Percentiles rank a stretch among this genome's conserved stretches.
phyloP scores from a whole-genome alignment of 306 rosid genomes.

The Inga oerstediana region DNA sequence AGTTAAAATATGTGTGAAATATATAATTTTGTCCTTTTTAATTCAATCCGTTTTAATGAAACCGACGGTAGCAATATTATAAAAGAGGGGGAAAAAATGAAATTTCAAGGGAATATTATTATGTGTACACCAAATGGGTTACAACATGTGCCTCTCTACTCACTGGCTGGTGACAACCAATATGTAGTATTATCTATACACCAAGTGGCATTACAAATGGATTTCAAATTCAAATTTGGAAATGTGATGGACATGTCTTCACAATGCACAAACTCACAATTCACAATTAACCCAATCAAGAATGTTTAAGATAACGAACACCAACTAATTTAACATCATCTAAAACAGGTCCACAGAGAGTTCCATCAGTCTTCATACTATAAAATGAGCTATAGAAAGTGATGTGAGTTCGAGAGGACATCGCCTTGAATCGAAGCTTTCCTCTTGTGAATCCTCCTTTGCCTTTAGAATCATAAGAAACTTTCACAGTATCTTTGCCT shows the following conservation, averaged over 20 bases:
- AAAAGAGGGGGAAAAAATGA: too few relatives aligned
- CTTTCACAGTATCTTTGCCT: slow-evolving; percentile 47
- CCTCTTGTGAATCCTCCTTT: slow-evolving; percentile 61
- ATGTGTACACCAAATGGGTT: not conserved
- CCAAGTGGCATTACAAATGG: not conserved
- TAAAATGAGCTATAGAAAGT: slow-evolving; percentile 67
- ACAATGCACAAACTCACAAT: not conserved
- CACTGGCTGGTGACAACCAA: not conserved
- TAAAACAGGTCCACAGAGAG: slow-evolving; percentile 78
- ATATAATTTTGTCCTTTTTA: not conserved
- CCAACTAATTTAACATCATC: slow-evolving; percentile 73
- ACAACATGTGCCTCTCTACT: not conserved
- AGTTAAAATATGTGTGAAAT: not conserved
- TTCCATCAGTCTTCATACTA: slow-evolving; percentile 66
- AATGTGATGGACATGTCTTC: not conserved
- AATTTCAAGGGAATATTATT: not conserved
- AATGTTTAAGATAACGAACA: slow-evolving; percentile 45
- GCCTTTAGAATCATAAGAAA: slow-evolving; percentile 60
- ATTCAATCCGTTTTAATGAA: not conserved
- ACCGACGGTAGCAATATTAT: not conserved
- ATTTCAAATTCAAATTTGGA: not conserved
- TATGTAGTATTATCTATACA: not conserved
- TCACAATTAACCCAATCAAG: slow-evolving; percentile 6
- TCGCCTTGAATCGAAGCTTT: slow-evolving; percentile 58
- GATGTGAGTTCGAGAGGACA: slow-evolving; percentile 49